Percentiles rank a stretch among this genome's conserved stretches.
Conservation (phyloP, 371 early-diverging fungal genomes). For the Syncephalastrum racemosum region DNA sequence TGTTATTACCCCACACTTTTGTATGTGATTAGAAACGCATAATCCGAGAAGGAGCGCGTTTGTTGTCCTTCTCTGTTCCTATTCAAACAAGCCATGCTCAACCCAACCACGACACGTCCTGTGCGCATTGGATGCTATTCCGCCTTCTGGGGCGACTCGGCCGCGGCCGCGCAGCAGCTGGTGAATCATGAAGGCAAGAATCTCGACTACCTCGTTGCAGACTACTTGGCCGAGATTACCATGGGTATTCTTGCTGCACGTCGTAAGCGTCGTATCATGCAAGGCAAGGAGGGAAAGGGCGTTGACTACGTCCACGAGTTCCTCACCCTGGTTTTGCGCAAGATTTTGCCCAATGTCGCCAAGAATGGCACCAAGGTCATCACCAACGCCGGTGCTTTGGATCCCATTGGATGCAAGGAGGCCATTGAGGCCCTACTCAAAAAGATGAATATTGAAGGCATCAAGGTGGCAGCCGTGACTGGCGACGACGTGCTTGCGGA, state of each 20-base stretch:
- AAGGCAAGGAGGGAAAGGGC: slow-evolving; percentile 54
- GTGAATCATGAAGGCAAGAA: slow-evolving; percentile 64
- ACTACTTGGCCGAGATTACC: slow-evolving; percentile 73
- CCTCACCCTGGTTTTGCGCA: slow-evolving; percentile 52
- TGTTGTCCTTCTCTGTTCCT: slow-evolving; percentile 2
- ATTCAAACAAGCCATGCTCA: background rate
- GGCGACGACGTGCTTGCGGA: slow-evolving; percentile 63
- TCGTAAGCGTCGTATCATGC: slow-evolving; percentile 48
- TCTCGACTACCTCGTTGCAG: slow-evolving; percentile 75
- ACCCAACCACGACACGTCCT: slow-evolving; percentile 17
- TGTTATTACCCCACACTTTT: slow-evolving; percentile 3
- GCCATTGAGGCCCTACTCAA: slow-evolving; percentile 62
- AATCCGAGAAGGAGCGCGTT: background rate
- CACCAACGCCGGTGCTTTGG: slow-evolving; percentile 77
- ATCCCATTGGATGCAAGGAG: slow-evolving; percentile 67
- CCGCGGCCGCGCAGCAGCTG: slow-evolving; percentile 71
- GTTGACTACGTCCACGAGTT: slow-evolving; percentile 67
- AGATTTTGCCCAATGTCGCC: slow-evolving; percentile 54
- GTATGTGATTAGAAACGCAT: slow-evolving; percentile 1
- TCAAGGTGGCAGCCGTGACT: slow-evolving; percentile 67
- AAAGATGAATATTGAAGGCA: slow-evolving; percentile 43
- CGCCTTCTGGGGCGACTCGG: slow-evolving; percentile 74
- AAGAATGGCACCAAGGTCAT: slow-evolving; percentile 65
- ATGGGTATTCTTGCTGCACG: slow-evolving; percentile 74
- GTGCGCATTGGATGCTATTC: slow-evolving; percentile 72